phyloP scores from a whole-genome alignment of 345 rosid species.

The Sonneratia caseolaris region DNA sequence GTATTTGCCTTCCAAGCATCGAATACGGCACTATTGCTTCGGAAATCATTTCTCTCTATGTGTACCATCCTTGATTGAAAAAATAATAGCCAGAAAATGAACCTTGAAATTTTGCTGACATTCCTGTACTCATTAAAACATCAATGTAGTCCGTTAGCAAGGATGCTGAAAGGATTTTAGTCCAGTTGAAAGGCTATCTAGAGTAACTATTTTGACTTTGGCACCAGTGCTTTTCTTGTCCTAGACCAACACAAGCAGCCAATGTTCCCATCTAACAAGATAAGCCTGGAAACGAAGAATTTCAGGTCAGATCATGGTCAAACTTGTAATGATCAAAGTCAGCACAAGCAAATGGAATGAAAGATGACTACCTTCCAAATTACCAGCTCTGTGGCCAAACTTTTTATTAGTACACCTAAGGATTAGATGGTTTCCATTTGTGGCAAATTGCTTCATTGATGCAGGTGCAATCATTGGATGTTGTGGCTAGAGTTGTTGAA shows the following conservation, averaged over 20 bases:
- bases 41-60: not conserved
- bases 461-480: constrained; percentile 57
- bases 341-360: not conserved
- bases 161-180: not conserved
- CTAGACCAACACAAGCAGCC: constrained; percentile 80
- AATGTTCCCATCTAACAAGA: constrained; percentile 65
- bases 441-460: constrained; percentile 70
- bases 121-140: constrained; percentile 25
- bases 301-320: not conserved
- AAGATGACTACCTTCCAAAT: constrained; percentile 48
- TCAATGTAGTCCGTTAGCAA: not conserved
- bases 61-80: not conserved
- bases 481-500: constrained; percentile 25
- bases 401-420: constrained; percentile 53
- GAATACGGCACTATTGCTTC: not conserved
- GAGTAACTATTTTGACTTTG: not conserved
- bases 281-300: not conserved
- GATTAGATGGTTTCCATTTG: constrained; percentile 71
- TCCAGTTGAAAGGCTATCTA: not conserved
- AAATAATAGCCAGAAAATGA: not conserved
- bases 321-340: not conserved
- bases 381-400: constrained; percentile 87
- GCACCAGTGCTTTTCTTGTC: constrained; percentile 81
- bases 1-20: not conserved
- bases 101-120: not conserved